phyloP scores from a whole-genome alignment of 129 eudicot species.

The Apium graveolens region DNA sequence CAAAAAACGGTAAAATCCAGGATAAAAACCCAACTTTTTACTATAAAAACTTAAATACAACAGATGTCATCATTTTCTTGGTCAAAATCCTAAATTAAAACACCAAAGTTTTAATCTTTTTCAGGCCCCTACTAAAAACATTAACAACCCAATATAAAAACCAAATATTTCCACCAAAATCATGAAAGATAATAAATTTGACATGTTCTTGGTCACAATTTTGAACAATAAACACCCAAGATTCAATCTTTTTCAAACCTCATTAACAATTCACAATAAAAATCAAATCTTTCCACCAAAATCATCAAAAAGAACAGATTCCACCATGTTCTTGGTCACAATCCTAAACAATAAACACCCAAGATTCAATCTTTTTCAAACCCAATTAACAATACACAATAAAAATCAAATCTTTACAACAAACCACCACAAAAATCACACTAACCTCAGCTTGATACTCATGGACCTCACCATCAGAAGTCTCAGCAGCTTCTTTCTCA shows the following conservation, averaged over 20 bases:
- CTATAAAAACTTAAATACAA: background rate
- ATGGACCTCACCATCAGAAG: conserved; percentile 49
- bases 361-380: background rate
- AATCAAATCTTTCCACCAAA: conserved; percentile 7
- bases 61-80: conserved; percentile 13
- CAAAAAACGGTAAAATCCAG: background rate
- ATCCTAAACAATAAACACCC: background rate
- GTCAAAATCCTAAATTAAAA: background rate
- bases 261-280: background rate
- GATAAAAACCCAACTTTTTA: background rate
- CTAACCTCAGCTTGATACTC: conserved; percentile 99
- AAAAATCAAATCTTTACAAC: conserved; percentile 8
- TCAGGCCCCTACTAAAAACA: background rate
- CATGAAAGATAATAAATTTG: background rate
- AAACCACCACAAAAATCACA: conserved; percentile 3
- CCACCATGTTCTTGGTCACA: background rate
- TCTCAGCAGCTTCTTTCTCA: conserved; percentile 65
- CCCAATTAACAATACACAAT: background rate
- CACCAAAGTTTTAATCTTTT: background rate
- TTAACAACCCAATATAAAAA: background rate
- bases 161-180: background rate
- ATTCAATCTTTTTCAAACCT: background rate
- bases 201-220: background rate
- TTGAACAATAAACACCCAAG: background rate
- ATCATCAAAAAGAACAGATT: too few relatives aligned